Evolutionary conservation across 345 rosid species (phyloP).

Genomic region (Eucalyptus paniculata): DNA sequence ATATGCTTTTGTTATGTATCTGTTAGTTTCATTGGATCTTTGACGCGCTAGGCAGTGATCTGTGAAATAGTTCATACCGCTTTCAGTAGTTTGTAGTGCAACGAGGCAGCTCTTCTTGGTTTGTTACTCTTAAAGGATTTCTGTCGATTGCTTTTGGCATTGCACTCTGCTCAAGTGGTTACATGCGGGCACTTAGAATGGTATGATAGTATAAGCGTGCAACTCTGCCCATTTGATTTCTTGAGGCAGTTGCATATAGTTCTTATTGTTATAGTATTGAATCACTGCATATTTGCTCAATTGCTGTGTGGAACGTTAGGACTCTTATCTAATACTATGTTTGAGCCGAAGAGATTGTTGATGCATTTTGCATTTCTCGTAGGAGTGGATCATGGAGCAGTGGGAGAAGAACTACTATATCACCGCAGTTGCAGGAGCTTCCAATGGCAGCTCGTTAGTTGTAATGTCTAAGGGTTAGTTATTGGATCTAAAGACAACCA

Average conservation of each 20-base stretch:
- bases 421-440: conserved; percentile 91
- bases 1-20: not conserved
- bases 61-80: not conserved
- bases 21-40: not conserved
- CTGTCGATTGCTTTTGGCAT: not conserved
- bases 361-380: not conserved
- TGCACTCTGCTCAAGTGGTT: not conserved
- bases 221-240: not conserved
- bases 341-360: not conserved
- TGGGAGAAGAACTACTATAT: conserved; percentile 96
- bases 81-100: not conserved
- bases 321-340: not conserved
- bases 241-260: not conserved
- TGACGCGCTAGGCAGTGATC: not conserved
- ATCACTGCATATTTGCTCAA: not conserved
- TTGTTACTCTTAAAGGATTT: not conserved
- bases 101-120: not conserved
- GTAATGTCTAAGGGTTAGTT: conserved; percentile 92
- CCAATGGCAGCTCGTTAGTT: conserved; percentile 78
- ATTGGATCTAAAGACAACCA: not conserved
- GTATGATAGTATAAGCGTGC: not conserved
- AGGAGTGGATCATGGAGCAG: conserved; percentile 99
- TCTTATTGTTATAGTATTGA: not conserved
- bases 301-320: not conserved
- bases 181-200: not conserved